Evolutionary conservation across 1,139 yeast genomes (phyloP), one percentile per base, ranked within the genome.

Genomic region (Schwanniomyces etchellsii): DNA sequence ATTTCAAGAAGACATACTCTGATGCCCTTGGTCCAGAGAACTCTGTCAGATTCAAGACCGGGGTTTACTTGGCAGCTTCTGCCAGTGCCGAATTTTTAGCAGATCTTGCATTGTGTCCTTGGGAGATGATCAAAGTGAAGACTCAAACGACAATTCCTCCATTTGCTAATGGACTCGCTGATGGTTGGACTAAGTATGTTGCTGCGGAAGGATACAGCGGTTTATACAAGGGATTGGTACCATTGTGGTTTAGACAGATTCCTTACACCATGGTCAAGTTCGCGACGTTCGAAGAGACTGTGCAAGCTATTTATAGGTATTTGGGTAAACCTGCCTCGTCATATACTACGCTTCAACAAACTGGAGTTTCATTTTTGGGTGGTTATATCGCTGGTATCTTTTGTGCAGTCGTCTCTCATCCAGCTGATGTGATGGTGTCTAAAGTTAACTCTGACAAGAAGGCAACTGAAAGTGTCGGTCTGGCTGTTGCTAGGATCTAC

Each of bases 201-300:
- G 77, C 80, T 10, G 52, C 64, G 14, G 93, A 81, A 55, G 94
- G 94, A 11, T 31, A 77, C 37, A 74, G 65, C 12, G 88, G 84
- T 12, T 69, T 89, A 35, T 89, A 86, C 67, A 82, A 83, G 53
- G 96, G 96, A 31, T 64, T 89, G 38, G 79, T 77, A 9, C 96
- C 97, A 20, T 70, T 89, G 46, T 88, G 96, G 96, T 76, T 79
- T 40, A 81, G 96, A 66, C 96, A 89, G 60, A 82, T 89, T 44
- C 96, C 96, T 15, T 89, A 89, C 66, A 89, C 96, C 24, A 88
- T 88, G 96, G 93, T 84, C 39, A 89, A 89, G 62, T 89, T 89
- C 60, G 89, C 96, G 14, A 73, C 93, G 27, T 89, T 89, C 62
- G 97, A 89, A 65, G 82, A 78, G 52, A 81, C 88, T 30, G 96